Evolutionary conservation across 2,329 filamentous ascomycete species (phyloP).

Genomic region (Ceratocystis diversiconidia): DNA sequence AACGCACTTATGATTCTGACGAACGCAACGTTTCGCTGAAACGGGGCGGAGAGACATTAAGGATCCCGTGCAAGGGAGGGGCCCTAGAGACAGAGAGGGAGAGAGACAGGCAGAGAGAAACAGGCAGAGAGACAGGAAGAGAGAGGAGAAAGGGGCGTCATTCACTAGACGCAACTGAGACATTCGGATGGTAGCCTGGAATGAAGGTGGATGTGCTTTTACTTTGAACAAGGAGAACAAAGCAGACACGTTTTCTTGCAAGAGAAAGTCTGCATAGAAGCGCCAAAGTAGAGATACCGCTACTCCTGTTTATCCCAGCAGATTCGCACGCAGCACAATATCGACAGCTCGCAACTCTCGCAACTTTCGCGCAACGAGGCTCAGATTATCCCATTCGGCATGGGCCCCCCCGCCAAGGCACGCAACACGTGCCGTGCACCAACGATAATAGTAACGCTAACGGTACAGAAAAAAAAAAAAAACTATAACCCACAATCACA

Average conservation of each 20-base stretch:
- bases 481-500: neutral
- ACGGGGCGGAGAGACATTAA: neutral
- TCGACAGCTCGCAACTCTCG: neutral
- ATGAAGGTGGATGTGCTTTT: neutral
- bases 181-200: neutral
- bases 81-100: neutral
- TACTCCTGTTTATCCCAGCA: too few species aligned
- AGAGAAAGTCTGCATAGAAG: neutral
- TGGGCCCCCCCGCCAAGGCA: neutral
- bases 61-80: neutral
- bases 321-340: neutral
- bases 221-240: neutral
- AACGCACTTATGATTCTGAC: neutral
- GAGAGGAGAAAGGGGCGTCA: neutral
- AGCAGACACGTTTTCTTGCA: neutral
- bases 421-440: neutral
- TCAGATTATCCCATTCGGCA: neutral
- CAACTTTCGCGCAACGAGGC: neutral
- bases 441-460: slow-evolving; percentile 1
- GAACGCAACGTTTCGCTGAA: slow-evolving; percentile 4
- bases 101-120: neutral
- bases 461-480: neutral
- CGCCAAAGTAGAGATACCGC: neutral
- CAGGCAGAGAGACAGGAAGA: neutral
- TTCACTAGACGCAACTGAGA: neutral